Percentiles rank a stretch among this genome's conserved stretches.
These are phyloP conservation scores for Pseudopithomyces maydicus DNA, from an alignment of 2,329 filamentous ascomycete genomes.

Conservation along the genomic window DNA sequence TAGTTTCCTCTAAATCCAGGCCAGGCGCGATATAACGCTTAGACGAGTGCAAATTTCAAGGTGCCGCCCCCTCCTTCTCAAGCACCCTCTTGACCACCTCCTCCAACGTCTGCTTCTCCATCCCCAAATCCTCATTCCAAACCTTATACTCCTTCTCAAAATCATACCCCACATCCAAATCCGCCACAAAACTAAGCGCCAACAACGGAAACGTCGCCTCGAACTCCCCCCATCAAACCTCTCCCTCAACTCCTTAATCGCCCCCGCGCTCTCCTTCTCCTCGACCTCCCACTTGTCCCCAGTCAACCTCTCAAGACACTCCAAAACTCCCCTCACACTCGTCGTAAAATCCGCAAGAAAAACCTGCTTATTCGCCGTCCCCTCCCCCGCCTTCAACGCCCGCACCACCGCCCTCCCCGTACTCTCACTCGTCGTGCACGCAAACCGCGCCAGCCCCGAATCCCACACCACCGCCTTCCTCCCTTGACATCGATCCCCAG, in stretches of 20 bases:
- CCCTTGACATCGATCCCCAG: slow-evolving; percentile 26
- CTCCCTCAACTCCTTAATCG: slow-evolving; percentile 13
- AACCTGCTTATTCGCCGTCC: slow-evolving; percentile 27
- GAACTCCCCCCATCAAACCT: slow-evolving; percentile 23
- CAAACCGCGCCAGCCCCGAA: slow-evolving; percentile 20
- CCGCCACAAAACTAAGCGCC: slow-evolving; percentile 22
- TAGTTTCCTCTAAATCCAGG: too few relatives aligned
- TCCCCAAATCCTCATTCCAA: slow-evolving; percentile 26
- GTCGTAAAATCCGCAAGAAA: slow-evolving; percentile 28
- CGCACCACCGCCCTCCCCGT: slow-evolving; percentile 25
- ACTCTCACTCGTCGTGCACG: slow-evolving; percentile 22
- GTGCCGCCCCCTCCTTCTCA: background rate
- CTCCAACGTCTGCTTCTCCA: slow-evolving; percentile 23
- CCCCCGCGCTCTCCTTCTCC: slow-evolving; percentile 10
- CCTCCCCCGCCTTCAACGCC: slow-evolving; percentile 6
- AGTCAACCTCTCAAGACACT: slow-evolving; percentile 17
- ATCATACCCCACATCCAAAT: slow-evolving; percentile 28
- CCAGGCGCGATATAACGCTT: too few relatives aligned
- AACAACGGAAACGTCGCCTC: slow-evolving; percentile 22
- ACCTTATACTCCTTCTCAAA: slow-evolving; percentile 27
- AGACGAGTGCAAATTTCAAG: too few relatives aligned
- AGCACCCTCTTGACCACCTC: slow-evolving; percentile 23
- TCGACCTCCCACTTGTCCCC: slow-evolving; percentile 20
- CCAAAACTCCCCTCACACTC: slow-evolving; percentile 17
- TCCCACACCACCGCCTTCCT: slow-evolving; percentile 24